Conservation (phyloP, 371 early-diverging fungal genomes). For the Mucor piriformis region DNA sequence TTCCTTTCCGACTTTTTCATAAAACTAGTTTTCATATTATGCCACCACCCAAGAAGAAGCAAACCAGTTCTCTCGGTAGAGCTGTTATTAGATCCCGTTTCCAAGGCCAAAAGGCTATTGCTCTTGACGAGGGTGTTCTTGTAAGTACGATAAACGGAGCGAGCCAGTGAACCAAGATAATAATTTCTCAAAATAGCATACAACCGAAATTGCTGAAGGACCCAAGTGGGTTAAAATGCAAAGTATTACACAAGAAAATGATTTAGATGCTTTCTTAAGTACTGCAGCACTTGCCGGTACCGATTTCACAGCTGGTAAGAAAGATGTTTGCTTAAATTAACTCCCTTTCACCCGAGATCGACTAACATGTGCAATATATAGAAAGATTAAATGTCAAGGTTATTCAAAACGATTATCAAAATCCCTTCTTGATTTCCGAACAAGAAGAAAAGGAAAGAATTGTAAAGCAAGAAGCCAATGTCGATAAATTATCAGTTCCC, state of each 20-base stretch:
- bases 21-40: slow-evolving; percentile 13
- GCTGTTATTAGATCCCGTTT: slow-evolving; percentile 93
- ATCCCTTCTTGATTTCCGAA: slow-evolving; percentile 81
- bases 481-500: slow-evolving; percentile 79
- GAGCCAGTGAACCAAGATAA: too few species aligned
- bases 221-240: slow-evolving; percentile 87
- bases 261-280: slow-evolving; percentile 93
- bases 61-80: slow-evolving; percentile 71
- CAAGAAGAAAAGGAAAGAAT: slow-evolving; percentile 76
- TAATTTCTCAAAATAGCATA: slow-evolving; percentile 63
- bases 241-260: slow-evolving; percentile 95
- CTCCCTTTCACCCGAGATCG: background rate
- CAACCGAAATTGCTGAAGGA: slow-evolving; percentile 84
- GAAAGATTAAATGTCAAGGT: slow-evolving; percentile 89
- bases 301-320: slow-evolving; percentile 90
- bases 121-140: slow-evolving; percentile 67
- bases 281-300: slow-evolving; percentile 96
- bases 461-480: slow-evolving; percentile 74
- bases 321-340: background rate
- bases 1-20: background rate
- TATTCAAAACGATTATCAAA: slow-evolving; percentile 72
- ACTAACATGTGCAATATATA: background rate
- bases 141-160: slow-evolving; percentile 32
- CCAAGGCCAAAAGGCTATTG: slow-evolving; percentile 77
- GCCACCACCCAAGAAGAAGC: slow-evolving; percentile 44